These are phyloP conservation scores for Aureobasidium leucospermi DNA, from an alignment of 2,329 filamentous ascomycete species.

Conservation along the genomic window DNA sequence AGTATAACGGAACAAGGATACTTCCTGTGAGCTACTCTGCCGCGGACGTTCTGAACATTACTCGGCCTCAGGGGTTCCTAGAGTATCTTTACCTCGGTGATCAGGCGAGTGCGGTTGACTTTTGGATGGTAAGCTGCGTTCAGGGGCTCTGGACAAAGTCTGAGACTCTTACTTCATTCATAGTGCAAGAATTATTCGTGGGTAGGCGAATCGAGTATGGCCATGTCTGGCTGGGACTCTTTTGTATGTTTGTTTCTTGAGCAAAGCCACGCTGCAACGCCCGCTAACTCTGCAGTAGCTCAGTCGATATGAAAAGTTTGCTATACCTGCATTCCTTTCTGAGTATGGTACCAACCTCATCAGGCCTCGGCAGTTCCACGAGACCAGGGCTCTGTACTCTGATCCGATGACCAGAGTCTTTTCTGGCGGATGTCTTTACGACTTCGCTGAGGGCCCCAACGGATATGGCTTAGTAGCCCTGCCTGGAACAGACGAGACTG, in stretches of 20 bases:
- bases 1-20: slow-evolving; percentile 12
- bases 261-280: neutral
- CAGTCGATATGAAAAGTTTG: slow-evolving; percentile 1
- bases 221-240: neutral
- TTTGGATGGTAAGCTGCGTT: slow-evolving; percentile 11
- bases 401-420: slow-evolving; percentile 13
- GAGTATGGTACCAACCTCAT: slow-evolving; percentile 12
- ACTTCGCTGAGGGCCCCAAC: slow-evolving; percentile 12
- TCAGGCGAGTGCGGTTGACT: slow-evolving; percentile 3
- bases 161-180: neutral
- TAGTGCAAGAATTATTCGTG: neutral
- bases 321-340: slow-evolving; percentile 12
- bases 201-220: neutral
- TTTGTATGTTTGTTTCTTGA: neutral
- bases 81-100: slow-evolving; percentile 14
- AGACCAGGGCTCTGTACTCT: slow-evolving; percentile 14
- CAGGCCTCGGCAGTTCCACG: slow-evolving; percentile 8
- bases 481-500: neutral
- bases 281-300: neutral
- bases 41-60: neutral
- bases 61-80: neutral
- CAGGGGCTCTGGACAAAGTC: neutral
- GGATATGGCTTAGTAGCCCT: slow-evolving; percentile 13
- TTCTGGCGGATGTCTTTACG: slow-evolving; percentile 17
- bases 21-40: slow-evolving; percentile 16